Percentiles rank a stretch among this genome's conserved stretches.
These are phyloP conservation scores for Apiotrichum siamense DNA, from an alignment of 1,284 basidiomycete genomes.

Conservation along the genomic window DNA sequence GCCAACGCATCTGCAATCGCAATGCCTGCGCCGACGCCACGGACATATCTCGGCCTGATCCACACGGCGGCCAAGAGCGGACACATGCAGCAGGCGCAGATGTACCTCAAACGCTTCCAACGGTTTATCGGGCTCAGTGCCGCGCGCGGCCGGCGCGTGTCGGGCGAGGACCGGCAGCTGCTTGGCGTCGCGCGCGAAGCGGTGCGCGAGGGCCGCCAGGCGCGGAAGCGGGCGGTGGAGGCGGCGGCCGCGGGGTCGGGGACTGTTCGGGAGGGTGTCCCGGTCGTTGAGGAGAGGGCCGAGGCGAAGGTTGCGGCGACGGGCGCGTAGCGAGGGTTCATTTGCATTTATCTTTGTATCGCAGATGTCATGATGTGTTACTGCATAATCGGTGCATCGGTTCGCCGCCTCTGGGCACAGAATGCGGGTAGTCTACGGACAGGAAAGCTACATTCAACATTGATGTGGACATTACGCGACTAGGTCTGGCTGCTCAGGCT, in stretches of 20 bases:
- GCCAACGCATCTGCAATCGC: too few relatives aligned
- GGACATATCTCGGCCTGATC: constrained; percentile 14
- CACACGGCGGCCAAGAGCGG: constrained; percentile 1
- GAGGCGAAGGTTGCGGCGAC: background rate
- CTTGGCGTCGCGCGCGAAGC: background rate
- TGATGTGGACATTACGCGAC: background rate
- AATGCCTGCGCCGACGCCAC: constrained; percentile 4
- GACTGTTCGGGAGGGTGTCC: too few relatives aligned
- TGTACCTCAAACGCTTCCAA: constrained; percentile 1
- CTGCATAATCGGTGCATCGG: too few relatives aligned
- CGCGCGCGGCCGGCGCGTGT: background rate
- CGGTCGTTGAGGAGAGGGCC: too few relatives aligned
- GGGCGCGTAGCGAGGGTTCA: background rate
- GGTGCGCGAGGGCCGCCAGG: background rate
- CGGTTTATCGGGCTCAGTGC: background rate
- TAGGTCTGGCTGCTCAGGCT: too few relatives aligned
- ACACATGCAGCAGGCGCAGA: background rate
- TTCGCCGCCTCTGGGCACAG: too few relatives aligned
- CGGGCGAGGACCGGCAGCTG: background rate
- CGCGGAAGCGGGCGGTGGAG: background rate
- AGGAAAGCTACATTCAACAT: background rate
- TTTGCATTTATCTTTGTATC: background rate
- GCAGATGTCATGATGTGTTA: too few relatives aligned
- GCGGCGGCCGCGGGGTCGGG: background rate
- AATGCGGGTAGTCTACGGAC: background rate